Percentiles rank a stretch among this genome's conserved stretches.
Conservation (phyloP, 306 rosid genomes). For the Malus domestica region DNA sequence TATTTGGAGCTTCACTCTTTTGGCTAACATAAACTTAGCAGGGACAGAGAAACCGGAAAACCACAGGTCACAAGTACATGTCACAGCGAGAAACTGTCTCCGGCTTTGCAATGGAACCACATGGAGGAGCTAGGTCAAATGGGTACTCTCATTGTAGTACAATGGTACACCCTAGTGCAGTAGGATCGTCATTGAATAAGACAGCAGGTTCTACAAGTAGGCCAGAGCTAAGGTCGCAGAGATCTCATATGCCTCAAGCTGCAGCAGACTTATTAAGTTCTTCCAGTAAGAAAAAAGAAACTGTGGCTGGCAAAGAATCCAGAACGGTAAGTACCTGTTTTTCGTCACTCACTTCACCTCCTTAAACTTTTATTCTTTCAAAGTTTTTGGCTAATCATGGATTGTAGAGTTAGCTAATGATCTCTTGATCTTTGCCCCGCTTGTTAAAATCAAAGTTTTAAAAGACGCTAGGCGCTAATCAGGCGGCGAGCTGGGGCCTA, state of each 20-base stretch:
- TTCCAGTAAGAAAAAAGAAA: constrained; percentile 31
- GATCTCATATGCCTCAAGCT: constrained; percentile 35
- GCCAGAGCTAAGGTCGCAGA: constrained; percentile 38
- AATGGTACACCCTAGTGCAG: constrained; percentile 23
- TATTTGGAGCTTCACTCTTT: constrained; percentile 9
- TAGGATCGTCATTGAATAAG: constrained; percentile 32
- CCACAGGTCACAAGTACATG: constrained; percentile 23
- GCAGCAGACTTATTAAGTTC: constrained; percentile 26
- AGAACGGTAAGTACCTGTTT: constrained; percentile 34
- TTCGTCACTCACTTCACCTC: not conserved
- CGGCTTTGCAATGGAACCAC: constrained; percentile 27
- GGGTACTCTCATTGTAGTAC: constrained; percentile 36
- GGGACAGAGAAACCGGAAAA: constrained; percentile 45
- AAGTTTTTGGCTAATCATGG: not conserved
- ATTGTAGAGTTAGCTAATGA: not conserved
- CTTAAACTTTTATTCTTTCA: not conserved
- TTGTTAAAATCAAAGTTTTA: not conserved
- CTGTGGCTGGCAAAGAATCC: constrained; percentile 20
- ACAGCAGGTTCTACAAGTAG: constrained; percentile 21
- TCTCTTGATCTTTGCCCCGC: not conserved
- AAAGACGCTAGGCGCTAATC: too few species aligned
- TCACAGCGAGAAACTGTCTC: constrained; percentile 34
- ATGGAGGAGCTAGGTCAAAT: constrained; percentile 19
- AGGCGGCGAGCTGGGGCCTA: too few species aligned
- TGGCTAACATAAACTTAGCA: constrained; percentile 22